Evolutionary conservation across 768 basidiomycete species (phyloP), one percentile per base, ranked within the genome.

Genomic region (Podaxis sp.): DNA sequence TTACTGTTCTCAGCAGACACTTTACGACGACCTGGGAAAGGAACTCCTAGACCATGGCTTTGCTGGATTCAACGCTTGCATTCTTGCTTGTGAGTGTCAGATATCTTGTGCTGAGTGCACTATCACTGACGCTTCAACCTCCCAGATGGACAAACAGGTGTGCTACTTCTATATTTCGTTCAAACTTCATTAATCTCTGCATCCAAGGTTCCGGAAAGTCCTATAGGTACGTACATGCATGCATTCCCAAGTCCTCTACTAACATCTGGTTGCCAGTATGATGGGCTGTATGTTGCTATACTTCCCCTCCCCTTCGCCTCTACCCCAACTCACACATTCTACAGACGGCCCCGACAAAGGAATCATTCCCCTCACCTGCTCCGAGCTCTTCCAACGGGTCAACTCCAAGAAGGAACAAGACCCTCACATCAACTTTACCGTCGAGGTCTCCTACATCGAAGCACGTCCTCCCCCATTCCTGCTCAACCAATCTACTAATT

Each of bases 381-480:
- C 85, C 55, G 95, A 97, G 73, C 81, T 99, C 33, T 99, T 99
- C 75, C 80, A 85, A 66, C 89, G 96, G 59, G 92, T 96, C 53
- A 83, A 81, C 51, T 71, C 81, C 36, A 88, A 90, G 74, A 86
- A 78, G 67, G 78, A 80, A 1, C 73, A 70, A 56, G 92, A 95
- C 70, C 74, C 87, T 9, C 88, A 89, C 68, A 68, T 95, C 64
- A 86, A 79, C 63, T 96, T 95, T 70, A 90, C 92, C 1, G 96
- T 99, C 46, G 96, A 99, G 77, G 96, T 97, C n/a, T 97, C 95
- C 4, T 98, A 97, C 72, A 97, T 97, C 65, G 96, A 96, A 84
- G 91, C 91, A 58, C 57, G 79, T 70, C 42, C 26, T 30, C 55
- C 48, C 38, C 57, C 22, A 54, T 46, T 40, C 46, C 52, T 63